phyloP scores from a whole-genome alignment of 106 monocot species.

The Apostasia shenzhenica region DNA sequence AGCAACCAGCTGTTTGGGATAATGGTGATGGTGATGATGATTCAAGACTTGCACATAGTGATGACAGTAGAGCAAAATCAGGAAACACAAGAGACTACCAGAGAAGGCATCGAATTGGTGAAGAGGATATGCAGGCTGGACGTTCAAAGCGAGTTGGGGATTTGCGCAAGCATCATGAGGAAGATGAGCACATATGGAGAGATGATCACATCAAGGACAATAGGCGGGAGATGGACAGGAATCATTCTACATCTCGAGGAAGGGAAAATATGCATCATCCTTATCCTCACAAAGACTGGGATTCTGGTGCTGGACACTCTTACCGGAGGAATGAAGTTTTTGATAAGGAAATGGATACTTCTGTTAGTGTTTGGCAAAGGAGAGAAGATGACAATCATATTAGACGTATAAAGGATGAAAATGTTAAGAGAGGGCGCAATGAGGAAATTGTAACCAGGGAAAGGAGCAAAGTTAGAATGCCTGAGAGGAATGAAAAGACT shows the following conservation, averaged over 20 bases:
- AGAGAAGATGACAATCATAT: conserved; percentile 44
- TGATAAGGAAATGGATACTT: conserved; percentile 51
- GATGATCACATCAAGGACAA: conserved; percentile 46
- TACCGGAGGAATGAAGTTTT: conserved; percentile 30
- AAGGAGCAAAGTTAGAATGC: conserved; percentile 36
- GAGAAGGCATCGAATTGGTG: conserved; percentile 32
- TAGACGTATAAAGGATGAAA: conserved; percentile 62
- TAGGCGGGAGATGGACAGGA: conserved; percentile 32
- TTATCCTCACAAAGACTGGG: conserved; percentile 32
- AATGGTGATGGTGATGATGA: conserved; percentile 34
- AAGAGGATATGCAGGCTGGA: conserved; percentile 40
- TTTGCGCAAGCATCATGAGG: conserved; percentile 28
- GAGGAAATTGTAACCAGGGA: conserved; percentile 41
- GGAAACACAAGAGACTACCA: conserved; percentile 40
- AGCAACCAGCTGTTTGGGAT: conserved; percentile 29
- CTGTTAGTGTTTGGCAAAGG: conserved; percentile 29
- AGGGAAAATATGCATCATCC: conserved; percentile 31
- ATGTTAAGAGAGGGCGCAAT: conserved; percentile 29
- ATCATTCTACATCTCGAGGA: conserved; percentile 22
- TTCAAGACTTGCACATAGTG: conserved; percentile 29
- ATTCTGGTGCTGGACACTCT: conserved; percentile 27
- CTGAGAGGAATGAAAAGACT: conserved; percentile 46
- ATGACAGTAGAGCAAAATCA: conserved; percentile 42
- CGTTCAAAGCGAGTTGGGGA: conserved; percentile 21
- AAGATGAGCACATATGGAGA: conserved; percentile 29